Evolutionary conservation across 306 rosid species (phyloP).

Genomic region (Lathyrus aphaca): DNA sequence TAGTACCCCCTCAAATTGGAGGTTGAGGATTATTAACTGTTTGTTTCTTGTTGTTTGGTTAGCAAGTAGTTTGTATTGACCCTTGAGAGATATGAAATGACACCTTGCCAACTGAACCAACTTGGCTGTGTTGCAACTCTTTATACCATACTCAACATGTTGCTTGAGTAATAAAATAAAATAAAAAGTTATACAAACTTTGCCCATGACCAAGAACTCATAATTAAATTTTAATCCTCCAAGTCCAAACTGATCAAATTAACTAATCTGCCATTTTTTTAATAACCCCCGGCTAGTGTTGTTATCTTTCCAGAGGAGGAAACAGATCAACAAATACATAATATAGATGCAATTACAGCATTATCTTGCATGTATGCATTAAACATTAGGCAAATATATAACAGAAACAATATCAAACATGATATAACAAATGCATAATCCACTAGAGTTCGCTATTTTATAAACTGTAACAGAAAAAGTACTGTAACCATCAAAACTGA

Average conservation of each 20-base stretch:
- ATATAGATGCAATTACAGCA: not conserved
- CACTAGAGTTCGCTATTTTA: slow-evolving; percentile 47
- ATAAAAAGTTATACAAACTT: not conserved
- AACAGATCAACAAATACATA: not conserved
- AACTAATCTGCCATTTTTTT: slow-evolving; percentile 1
- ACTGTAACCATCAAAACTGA: slow-evolving; percentile 47
- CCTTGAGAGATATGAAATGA: not conserved
- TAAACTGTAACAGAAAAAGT: slow-evolving; percentile 29
- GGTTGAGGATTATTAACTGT: too few species aligned
- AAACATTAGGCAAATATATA: slow-evolving; percentile 1
- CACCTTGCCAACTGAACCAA: not conserved
- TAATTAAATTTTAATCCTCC: not conserved
- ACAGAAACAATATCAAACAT: slow-evolving; percentile 31
- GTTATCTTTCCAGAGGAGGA: slow-evolving; percentile 8
- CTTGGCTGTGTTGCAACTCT: not conserved
- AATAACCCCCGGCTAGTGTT: not conserved
- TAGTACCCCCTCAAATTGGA: too few species aligned
- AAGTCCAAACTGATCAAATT: not conserved
- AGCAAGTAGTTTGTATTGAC: too few species aligned
- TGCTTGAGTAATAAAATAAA: not conserved
- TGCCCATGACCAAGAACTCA: not conserved
- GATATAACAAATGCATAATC: slow-evolving; percentile 32
- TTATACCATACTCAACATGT: not conserved
- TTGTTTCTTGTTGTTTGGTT: too few species aligned
- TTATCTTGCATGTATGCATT: not conserved